These are phyloP conservation scores for Dovyalis caffra DNA, from an alignment of 345 rosid genomes.

Conservation along the genomic window DNA sequence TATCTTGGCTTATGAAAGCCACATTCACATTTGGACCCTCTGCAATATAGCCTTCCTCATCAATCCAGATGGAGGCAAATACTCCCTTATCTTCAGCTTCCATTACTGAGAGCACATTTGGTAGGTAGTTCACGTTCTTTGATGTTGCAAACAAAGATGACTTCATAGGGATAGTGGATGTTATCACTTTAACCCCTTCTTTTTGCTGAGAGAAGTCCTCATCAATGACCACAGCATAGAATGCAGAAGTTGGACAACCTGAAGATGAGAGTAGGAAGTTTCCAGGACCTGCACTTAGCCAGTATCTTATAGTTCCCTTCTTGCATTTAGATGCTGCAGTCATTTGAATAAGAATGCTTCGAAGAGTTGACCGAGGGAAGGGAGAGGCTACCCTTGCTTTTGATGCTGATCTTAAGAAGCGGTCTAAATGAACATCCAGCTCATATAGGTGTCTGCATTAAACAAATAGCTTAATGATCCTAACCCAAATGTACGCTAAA, in stretches of 20 bases:
- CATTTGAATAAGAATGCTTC: constrained; percentile 60
- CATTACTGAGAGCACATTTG: constrained; percentile 56
- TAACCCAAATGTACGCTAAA: neutral
- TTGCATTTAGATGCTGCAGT: constrained; percentile 50
- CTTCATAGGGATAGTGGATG: constrained; percentile 64
- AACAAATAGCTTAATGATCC: neutral
- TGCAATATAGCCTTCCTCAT: constrained; percentile 50
- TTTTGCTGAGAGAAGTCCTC: constrained; percentile 47
- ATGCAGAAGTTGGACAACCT: constrained; percentile 54
- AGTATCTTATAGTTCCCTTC: constrained; percentile 62
- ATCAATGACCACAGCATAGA: constrained; percentile 65
- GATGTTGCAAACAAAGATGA: constrained; percentile 48
- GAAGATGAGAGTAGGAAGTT: constrained; percentile 65
- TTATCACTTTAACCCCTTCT: constrained; percentile 61
- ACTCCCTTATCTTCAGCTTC: constrained; percentile 73
- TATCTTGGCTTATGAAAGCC: constrained; percentile 52
- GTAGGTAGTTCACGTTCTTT: constrained; percentile 70
- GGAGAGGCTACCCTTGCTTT: constrained; percentile 55
- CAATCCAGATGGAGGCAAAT: constrained; percentile 62
- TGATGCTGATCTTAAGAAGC: constrained; percentile 59
- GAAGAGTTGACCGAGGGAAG: constrained; percentile 54
- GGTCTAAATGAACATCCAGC: constrained; percentile 62
- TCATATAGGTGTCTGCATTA: constrained; percentile 54
- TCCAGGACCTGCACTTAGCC: constrained; percentile 73
- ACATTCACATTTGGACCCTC: constrained; percentile 76